These are phyloP conservation scores for Pleurotus pulmonarius DNA, from an alignment of 768 basidiomycete species.

Conservation along the genomic window DNA sequence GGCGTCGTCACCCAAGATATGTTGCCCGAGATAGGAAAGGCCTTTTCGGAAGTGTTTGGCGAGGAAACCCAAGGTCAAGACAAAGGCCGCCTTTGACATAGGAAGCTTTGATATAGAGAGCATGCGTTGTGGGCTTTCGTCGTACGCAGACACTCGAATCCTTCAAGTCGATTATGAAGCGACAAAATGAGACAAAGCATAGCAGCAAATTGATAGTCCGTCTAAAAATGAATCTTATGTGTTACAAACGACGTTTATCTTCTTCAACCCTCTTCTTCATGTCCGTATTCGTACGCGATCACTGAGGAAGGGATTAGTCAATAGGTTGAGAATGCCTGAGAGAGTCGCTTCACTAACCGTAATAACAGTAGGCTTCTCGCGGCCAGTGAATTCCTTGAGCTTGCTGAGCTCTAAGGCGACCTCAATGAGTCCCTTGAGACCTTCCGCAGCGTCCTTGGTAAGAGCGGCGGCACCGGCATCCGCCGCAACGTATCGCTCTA, in stretches of 20 bases:
- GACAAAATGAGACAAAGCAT: no score
- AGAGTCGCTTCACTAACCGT: conserved; percentile 52
- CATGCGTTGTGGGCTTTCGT: no score
- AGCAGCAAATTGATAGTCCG: no score
- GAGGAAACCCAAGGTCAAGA: conserved; percentile 38
- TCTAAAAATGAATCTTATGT: no score
- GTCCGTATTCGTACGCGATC: no score
- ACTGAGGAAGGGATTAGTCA: not conserved
- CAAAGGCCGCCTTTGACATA: conserved; percentile 30
- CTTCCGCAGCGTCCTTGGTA: conserved; percentile 76
- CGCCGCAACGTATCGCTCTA: conserved; percentile 84
- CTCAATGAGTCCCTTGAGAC: conserved; percentile 92
- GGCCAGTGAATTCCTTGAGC: conserved; percentile 79
- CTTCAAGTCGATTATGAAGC: no score
- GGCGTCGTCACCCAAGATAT: conserved; percentile 83
- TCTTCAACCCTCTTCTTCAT: no score
- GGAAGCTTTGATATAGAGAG: conserved; percentile 14
- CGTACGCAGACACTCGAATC: no score
- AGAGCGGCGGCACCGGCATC: conserved; percentile 68
- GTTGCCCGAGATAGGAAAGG: conserved; percentile 56
- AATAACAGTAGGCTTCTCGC: conserved; percentile 94
- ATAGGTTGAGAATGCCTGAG: not conserved
- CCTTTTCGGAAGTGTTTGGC: conserved; percentile 75
- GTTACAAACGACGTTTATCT: no score
- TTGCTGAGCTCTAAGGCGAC: conserved; percentile 85